Conservation (phyloP, 768 basidiomycete genomes). For the Myochromella boudieri region DNA sequence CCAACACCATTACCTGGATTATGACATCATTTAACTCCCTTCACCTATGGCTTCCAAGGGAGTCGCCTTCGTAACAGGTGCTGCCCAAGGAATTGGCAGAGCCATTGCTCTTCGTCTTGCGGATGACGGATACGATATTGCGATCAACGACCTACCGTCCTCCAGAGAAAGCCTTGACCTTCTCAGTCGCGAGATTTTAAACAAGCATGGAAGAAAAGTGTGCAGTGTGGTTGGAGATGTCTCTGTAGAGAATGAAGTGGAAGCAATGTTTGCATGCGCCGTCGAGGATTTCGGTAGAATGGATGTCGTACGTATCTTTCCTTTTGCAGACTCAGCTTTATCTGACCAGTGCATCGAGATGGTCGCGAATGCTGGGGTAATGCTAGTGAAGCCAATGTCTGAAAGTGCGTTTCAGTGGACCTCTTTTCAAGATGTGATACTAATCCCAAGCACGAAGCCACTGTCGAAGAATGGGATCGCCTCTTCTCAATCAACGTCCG, state of each 20-base stretch:
- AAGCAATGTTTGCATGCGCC: slow-evolving; percentile 23
- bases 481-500: slow-evolving; percentile 33
- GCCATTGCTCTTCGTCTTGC: slow-evolving; percentile 42
- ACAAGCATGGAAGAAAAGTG: slow-evolving; percentile 18
- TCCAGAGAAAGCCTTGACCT: slow-evolving; percentile 12
- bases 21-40: background rate
- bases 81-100: slow-evolving; percentile 40
- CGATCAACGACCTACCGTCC: slow-evolving; percentile 32
- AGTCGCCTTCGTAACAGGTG: slow-evolving; percentile 21
- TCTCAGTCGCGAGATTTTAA: slow-evolving; percentile 20
- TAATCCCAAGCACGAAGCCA: slow-evolving; percentile 14
- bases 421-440: background rate
- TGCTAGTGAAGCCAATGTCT: background rate
- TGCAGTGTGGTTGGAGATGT: slow-evolving; percentile 25
- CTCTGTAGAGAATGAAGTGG: slow-evolving; percentile 26
- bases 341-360: slow-evolving; percentile 21
- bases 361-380: slow-evolving; percentile 35
- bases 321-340: background rate
- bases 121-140: slow-evolving; percentile 39
- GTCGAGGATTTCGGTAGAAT: slow-evolving; percentile 25
- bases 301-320: slow-evolving; percentile 25
- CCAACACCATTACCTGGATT: background rate
- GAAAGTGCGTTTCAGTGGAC: background rate
- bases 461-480: slow-evolving; percentile 29
- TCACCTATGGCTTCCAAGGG: background rate